Conservation (phyloP, 2,329 filamentous ascomycete genomes). For the Phaeosphaeria sp. region DNA sequence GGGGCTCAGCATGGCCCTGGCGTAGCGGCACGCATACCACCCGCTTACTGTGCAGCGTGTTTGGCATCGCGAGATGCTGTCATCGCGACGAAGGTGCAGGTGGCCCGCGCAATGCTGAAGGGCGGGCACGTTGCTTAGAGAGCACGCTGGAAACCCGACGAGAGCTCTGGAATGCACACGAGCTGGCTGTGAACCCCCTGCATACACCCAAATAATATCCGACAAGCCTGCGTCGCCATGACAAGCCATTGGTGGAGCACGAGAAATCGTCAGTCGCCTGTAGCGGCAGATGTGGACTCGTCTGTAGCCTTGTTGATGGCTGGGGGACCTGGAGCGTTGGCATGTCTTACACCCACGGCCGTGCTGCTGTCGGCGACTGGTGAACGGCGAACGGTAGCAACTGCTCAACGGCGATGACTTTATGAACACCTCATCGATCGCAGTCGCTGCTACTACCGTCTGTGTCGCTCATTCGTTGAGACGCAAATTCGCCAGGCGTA, state of each 20-base stretch:
- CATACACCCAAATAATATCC: neutral
- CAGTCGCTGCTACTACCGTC: neutral
- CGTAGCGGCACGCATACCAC: slow-evolving; percentile 7
- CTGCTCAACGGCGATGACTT: slow-evolving; percentile 10
- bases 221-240: slow-evolving; percentile 4
- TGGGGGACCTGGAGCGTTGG: neutral
- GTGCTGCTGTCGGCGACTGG: slow-evolving; percentile 14
- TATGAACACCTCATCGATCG: slow-evolving; percentile 4
- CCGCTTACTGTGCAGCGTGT: slow-evolving; percentile 11
- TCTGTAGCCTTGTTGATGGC: neutral
- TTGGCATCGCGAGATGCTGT: slow-evolving; percentile 23
- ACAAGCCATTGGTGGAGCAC: slow-evolving; percentile 21
- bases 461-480: slow-evolving; percentile 29
- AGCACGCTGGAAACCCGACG: neutral
- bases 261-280: slow-evolving; percentile 21
- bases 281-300: slow-evolving; percentile 1
- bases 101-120: slow-evolving; percentile 6
- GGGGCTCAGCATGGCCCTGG: slow-evolving; percentile 28
- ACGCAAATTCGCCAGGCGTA: slow-evolving; percentile 33
- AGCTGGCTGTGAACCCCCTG: neutral
- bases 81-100: slow-evolving; percentile 13
- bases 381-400: slow-evolving; percentile 7
- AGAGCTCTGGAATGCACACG: neutral
- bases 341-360: slow-evolving; percentile 13
- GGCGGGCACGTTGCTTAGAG: slow-evolving; percentile 1